Evolutionary conservation across 2,329 filamentous ascomycete genomes (phyloP).

Genomic region (Dactylellina sp.): DNA sequence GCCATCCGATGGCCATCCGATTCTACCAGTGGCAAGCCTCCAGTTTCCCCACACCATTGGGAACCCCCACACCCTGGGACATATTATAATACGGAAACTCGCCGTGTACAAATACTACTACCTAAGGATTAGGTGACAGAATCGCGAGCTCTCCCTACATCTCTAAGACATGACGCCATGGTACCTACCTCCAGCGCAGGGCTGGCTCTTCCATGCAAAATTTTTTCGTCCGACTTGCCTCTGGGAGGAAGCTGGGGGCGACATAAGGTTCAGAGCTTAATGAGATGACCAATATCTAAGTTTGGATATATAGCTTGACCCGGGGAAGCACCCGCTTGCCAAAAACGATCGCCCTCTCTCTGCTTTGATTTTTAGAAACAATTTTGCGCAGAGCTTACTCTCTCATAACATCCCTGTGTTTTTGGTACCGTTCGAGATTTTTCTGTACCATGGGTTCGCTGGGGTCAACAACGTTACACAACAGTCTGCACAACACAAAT

Average conservation of each 20-base stretch:
- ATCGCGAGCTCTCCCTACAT: conserved; percentile 43
- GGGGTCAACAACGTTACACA: conserved; percentile 44
- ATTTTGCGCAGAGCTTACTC: background rate
- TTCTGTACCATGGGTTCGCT: conserved; percentile 37
- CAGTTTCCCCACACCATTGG: conserved; percentile 13
- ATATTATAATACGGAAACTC: conserved; percentile 37
- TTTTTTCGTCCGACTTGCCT: conserved; percentile 33
- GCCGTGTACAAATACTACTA: conserved; percentile 15
- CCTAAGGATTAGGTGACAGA: conserved; percentile 45
- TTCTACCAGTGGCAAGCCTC: too few relatives aligned
- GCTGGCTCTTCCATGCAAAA: conserved; percentile 12
- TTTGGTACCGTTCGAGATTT: conserved; percentile 2
- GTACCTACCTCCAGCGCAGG: background rate
- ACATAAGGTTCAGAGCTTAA: conserved; percentile 37
- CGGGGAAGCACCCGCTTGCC: background rate
- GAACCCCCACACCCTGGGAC: conserved; percentile 24
- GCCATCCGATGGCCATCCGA: conserved; percentile 4
- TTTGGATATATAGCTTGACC: conserved; percentile 27
- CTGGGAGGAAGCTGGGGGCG: conserved; percentile 22
- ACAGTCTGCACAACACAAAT: conserved; percentile 43
- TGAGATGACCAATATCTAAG: conserved; percentile 19
- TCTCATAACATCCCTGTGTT: background rate
- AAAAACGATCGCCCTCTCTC: background rate
- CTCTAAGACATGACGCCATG: conserved; percentile 46
- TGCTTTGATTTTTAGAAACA: background rate